Percentiles rank a stretch among this genome's conserved stretches.
Conservation (phyloP, 2,329 filamentous ascomycete genomes). For the Colletotrichum chlorophyti region DNA sequence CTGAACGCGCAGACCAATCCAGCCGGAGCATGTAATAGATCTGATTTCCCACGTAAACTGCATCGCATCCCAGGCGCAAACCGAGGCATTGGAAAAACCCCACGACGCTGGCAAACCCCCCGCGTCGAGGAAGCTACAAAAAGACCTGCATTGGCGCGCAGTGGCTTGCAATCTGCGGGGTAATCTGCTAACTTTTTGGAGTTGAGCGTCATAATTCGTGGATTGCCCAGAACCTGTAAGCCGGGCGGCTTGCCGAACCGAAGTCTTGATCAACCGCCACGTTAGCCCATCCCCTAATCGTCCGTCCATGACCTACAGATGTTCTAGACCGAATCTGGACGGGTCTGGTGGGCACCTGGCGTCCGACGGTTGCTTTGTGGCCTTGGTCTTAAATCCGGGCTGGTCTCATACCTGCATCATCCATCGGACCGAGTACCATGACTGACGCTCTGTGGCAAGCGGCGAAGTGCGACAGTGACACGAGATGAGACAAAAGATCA, state of each 20-base stretch:
- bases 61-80: not conserved
- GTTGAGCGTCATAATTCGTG: no score
- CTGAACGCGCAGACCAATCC: no score
- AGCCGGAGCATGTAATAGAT: no score
- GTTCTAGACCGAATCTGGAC: not conserved
- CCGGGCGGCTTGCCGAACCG: not conserved
- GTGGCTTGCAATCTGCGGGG: slow-evolving; percentile 1
- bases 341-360: not conserved
- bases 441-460: no score
- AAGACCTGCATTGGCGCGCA: not conserved
- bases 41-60: no score
- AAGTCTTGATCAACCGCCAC: not conserved
- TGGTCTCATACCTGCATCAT: not conserved
- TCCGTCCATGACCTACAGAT: not conserved
- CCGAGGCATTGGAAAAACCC: not conserved
- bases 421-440: not conserved
- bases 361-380: not conserved
- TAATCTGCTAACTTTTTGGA: not conserved
- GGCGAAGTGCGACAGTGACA: no score
- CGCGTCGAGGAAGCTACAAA: not conserved
- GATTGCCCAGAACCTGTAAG: not conserved
- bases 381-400: not conserved
- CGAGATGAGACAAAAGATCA: not conserved
- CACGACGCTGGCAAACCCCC: no score
- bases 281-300: no score